These are phyloP conservation scores for Toxicodendron radicans DNA, from an alignment of 345 rosid species.

Conservation along the genomic window DNA sequence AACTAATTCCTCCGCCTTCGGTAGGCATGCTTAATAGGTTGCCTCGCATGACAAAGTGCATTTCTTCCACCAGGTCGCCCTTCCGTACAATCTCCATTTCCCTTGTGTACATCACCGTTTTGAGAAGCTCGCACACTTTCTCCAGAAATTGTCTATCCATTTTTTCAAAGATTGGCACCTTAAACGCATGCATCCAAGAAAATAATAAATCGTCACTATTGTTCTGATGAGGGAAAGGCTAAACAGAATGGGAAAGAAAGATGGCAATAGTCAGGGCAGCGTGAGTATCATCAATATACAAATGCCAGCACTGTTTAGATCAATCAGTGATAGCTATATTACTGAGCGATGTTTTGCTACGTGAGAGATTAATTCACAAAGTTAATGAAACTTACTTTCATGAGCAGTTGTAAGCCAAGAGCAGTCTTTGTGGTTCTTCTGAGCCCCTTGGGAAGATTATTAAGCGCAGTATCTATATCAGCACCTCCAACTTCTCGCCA, in stretches of 20 bases:
- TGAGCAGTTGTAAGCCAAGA: not conserved
- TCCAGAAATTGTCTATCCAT: not conserved
- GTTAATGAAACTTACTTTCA: not conserved
- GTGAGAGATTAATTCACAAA: no score
- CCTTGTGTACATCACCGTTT: not conserved
- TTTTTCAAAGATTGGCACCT: not conserved
- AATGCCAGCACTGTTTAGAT: no score
- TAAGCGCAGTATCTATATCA: no score
- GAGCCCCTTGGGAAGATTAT: not conserved
- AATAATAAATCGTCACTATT: slow-evolving; percentile 71
- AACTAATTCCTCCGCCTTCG: no score
- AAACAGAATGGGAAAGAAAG: no score
- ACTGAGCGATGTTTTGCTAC: no score
- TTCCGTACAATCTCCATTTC: not conserved
- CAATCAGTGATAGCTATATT: no score
- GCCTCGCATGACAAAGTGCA: not conserved
- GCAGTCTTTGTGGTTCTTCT: not conserved
- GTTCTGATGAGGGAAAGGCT: no score
- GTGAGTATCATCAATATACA: not conserved
- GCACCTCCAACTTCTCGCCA: no score
- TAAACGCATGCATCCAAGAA: not conserved
- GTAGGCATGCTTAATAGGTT: not conserved
- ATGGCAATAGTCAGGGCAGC: no score
- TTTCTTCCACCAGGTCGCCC: not conserved
- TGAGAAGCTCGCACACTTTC: not conserved